A percentile compares a stretch with the other conserved stretches of the same genome.
Conservation (phyloP, 2,329 filamentous ascomycete genomes). For the Cladophialophora chaetospira region DNA sequence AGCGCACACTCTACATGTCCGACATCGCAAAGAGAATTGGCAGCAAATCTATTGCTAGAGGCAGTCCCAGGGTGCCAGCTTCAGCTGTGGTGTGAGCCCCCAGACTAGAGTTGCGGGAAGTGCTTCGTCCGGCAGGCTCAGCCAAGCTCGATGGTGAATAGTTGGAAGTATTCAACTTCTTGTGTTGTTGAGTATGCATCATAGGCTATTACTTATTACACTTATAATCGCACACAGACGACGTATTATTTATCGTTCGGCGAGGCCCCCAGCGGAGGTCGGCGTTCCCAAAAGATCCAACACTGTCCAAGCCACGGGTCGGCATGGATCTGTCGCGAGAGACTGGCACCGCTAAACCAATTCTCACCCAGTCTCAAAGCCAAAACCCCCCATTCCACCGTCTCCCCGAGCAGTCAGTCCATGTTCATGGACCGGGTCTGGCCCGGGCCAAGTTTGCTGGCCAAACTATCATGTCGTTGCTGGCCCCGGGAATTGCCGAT, state of each 20-base stretch:
- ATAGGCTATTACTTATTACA: too few relatives aligned
- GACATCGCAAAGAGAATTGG: not conserved
- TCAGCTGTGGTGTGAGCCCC: not conserved
- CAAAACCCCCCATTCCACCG: slow-evolving; percentile 4
- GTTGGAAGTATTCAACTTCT: too few relatives aligned
- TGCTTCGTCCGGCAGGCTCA: too few relatives aligned
- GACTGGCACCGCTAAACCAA: slow-evolving; percentile 1
- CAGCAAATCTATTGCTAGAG: not conserved
- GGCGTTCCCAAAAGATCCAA: too few relatives aligned
- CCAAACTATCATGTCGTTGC: slow-evolving; percentile 19
- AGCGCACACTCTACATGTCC: not conserved
- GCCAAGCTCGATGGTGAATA: too few relatives aligned
- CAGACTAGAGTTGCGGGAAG: too few relatives aligned
- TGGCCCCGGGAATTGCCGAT: not conserved
- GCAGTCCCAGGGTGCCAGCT: not conserved
- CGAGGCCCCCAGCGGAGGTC: too few relatives aligned
- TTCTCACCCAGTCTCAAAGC: slow-evolving; percentile 12
- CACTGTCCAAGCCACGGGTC: not conserved
- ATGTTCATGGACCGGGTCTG: slow-evolving; percentile 1
- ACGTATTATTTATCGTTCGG: too few relatives aligned
- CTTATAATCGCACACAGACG: too few relatives aligned
- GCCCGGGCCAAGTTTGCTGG: slow-evolving; percentile 20
- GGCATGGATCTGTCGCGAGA: slow-evolving; percentile 11
- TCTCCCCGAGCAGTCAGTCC: slow-evolving; percentile 1
- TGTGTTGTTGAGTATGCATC: too few relatives aligned